Evolutionary conservation across 2,329 filamentous ascomycete species (phyloP), one percentile per base, ranked within the genome.

Genomic region (Malbranchea zuffiana): DNA sequence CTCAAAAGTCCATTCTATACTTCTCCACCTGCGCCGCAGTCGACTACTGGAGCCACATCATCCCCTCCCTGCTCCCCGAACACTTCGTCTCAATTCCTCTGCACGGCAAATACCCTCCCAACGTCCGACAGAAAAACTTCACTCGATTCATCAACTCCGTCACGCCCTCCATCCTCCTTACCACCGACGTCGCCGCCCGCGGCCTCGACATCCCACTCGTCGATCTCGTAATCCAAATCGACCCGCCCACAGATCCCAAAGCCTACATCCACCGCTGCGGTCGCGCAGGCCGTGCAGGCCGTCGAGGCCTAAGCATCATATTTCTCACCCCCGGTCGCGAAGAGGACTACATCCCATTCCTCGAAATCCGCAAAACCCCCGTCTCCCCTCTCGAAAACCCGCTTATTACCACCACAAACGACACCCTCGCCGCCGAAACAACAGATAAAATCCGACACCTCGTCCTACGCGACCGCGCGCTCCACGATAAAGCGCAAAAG

Each of bases 1-100:
- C 88, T 0, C 78, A 87, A 46, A 86, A 87, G 52, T 81, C 78
- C 20, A 95, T 98, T 37, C 69, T 95, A 36, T 98, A 95, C 55
- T 70, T 96, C 15, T 92, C 87, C 0, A 95, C 88, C 2, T 95
- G 90, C 56, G 87, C 86, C 20, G 82, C 83, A 1, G 90, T 98
- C 42, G 88, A 96, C 58, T 96, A 96, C 61, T 92, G 93, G 56
- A 78, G 87, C 42, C 74, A 85, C 47, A 67, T 93, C 4, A 67
- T 98, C 1, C 82, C 83, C 0, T 61, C 70, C 2, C 62, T 95
- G 4, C 64, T 98, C 0, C 80, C 81, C 1, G 58, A 69, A 6
- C 50, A 56, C n/a, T 83, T 84, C 50, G 65, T 73, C 0, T 63
- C 94, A 3, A 72, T 94, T 5, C 81, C 87, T 0, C 67, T 98